Evolutionary conservation across 2,329 filamentous ascomycete genomes (phyloP).

Genomic region (Ceratocystis destructans): DNA sequence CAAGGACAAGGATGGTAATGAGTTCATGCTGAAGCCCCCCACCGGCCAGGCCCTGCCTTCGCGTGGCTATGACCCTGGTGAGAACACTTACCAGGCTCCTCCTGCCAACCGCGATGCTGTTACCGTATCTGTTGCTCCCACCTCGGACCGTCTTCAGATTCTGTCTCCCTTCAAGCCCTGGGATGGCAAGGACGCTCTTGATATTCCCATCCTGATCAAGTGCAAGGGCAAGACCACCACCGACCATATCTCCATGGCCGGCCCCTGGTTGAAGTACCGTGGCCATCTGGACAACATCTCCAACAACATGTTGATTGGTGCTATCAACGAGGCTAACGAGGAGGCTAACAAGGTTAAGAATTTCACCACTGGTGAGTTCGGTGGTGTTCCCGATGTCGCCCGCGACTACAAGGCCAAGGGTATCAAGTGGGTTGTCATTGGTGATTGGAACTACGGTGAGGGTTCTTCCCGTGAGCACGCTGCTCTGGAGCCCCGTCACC

Average conservation of each 20-base stretch:
- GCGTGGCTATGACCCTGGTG: slow-evolving; percentile 76
- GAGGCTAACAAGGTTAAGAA: slow-evolving; percentile 98
- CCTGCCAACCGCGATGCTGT: slow-evolving; percentile 63
- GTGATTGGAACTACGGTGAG: slow-evolving; percentile 99
- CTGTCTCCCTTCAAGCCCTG: slow-evolving; percentile 74
- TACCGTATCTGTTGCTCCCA: slow-evolving; percentile 68
- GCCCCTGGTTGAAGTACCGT: slow-evolving; percentile 97
- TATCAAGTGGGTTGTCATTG: slow-evolving; percentile 91
- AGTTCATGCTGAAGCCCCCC: slow-evolving; percentile 76
- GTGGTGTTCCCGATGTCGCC: slow-evolving; percentile 81
- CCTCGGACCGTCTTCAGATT: slow-evolving; percentile 86
- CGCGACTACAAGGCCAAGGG: slow-evolving; percentile 98
- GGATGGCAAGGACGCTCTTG: slow-evolving; percentile 78
- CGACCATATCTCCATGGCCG: slow-evolving; percentile 94
- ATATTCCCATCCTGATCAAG: slow-evolving; percentile 93
- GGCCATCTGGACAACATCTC: slow-evolving; percentile 98
- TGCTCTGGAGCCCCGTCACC: slow-evolving; percentile 90
- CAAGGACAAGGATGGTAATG: slow-evolving; percentile 90
- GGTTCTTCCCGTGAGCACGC: slow-evolving; percentile 96
- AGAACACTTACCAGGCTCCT: slow-evolving; percentile 91
- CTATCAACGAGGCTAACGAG: slow-evolving; percentile 87
- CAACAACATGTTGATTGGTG: slow-evolving; percentile 99
- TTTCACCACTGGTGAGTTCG: slow-evolving; percentile 67
- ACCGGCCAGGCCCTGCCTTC: slow-evolving; percentile 67
- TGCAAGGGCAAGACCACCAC: slow-evolving; percentile 91